Base-by-base conservation (phyloP, 2,329 filamentous ascomycete species). In the Rhynchosporium secalis region DNA sequence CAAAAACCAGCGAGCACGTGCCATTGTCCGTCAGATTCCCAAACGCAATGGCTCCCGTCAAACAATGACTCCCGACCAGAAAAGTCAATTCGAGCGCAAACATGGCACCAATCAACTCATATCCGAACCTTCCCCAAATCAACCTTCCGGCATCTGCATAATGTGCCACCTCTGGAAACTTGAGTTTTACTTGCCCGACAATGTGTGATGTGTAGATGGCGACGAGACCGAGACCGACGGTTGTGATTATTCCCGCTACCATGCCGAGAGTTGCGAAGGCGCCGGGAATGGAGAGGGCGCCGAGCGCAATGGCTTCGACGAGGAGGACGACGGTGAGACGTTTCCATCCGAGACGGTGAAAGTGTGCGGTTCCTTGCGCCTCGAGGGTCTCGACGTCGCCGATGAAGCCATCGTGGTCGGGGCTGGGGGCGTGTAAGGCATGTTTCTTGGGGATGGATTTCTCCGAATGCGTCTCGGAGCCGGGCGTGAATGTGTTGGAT, bases 31-130 rank as follows among this genome's bases (percentile, higher is more conserved):
- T 85, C 58, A 87, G 73, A 3, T 78, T 81, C 64, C 84, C 84
- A 73, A 86, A 78, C 61, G 83, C 83, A 65, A 86, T 82, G n/a
- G 78, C 78, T 69, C 86, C 86, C 0, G 83, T 85, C 62, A 87
- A 75, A 36, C 86, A 75, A 71, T 88, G 86, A 36, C 82, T 84
- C 15, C 80, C 83, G 77, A 86, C 83, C 67, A 86, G 78, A 73
- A 87, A 86, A n/a, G 86, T 72, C 15, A 87, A 74, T 67, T 86
- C 80, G 28, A 86, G 70, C 4, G 80, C 73, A 67, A 83, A 81
- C 6, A 77, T 80, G 15, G 76, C 70, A 3, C 81, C 83, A 56
- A 85, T 75, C 38, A 87, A 64, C 66, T 84, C 80, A 36, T 79
- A 77, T 1, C 81, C 83, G 47, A 80, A 75, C 8, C 69, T 72